phyloP scores from a whole-genome alignment of 1,139 yeast species.

The Taphrina pruni region DNA sequence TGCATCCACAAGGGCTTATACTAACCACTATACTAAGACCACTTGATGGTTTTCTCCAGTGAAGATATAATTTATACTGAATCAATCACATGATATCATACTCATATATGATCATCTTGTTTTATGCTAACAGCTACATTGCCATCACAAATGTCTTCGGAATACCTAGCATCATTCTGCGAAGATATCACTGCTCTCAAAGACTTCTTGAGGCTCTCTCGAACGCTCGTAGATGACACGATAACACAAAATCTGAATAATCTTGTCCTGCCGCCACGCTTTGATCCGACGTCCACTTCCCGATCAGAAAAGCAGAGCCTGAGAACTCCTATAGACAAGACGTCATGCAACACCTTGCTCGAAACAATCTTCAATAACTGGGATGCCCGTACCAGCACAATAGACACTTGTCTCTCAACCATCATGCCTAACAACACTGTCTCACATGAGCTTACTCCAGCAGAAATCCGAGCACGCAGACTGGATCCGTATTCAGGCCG shows the following conservation, averaged over 20 bases:
- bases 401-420: conserved; percentile 16
- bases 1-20: conserved; percentile 30
- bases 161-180: conserved; percentile 11
- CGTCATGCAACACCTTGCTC: conserved; percentile 24
- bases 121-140: too few relatives aligned
- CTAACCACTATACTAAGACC: conserved; percentile 38
- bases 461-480: conserved; percentile 18
- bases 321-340: conserved; percentile 29
- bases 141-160: background rate
- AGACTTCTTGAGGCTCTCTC: conserved; percentile 29
- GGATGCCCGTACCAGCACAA: conserved; percentile 30
- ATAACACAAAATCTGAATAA: conserved; percentile 36
- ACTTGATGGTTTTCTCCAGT: too few relatives aligned
- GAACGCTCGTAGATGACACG: conserved; percentile 31
- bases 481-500: conserved; percentile 32
- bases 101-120: too few relatives aligned
- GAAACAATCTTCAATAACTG: conserved; percentile 31
- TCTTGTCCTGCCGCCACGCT: conserved; percentile 31
- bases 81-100: background rate
- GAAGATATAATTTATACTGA: too few relatives aligned
- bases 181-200: conserved; percentile 29
- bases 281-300: conserved; percentile 34
- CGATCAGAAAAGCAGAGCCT: conserved; percentile 18
- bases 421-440: background rate
- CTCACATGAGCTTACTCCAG: background rate